Conservation (phyloP, 805 yeast genomes). For the Hanseniaspora mollemarum region DNA sequence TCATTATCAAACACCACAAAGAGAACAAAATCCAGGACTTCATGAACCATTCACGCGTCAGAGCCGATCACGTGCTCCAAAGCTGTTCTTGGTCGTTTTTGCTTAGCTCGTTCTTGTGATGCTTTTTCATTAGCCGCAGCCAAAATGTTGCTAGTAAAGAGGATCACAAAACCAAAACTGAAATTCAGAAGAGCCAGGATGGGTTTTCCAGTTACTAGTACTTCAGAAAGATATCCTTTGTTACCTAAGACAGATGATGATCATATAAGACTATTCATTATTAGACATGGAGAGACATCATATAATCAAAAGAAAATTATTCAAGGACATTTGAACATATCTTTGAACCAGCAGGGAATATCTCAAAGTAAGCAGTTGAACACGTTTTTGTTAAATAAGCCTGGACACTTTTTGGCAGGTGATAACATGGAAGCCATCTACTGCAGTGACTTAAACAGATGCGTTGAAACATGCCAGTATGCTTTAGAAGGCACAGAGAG, state of each 20-base stretch:
- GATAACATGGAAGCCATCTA: slow-evolving; percentile 28
- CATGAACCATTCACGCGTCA: too few species aligned
- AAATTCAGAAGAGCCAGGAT: slow-evolving; percentile 12
- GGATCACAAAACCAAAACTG: too few species aligned
- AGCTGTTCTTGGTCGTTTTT: too few species aligned
- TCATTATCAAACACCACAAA: too few species aligned
- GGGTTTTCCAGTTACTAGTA: slow-evolving; percentile 19
- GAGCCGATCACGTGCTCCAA: too few species aligned
- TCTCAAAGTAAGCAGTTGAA: slow-evolving; percentile 53
- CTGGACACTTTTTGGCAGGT: slow-evolving; percentile 24
- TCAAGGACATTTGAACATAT: slow-evolving; percentile 67
- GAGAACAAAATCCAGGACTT: too few species aligned
- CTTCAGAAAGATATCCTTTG: slow-evolving; percentile 18
- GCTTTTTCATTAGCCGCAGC: too few species aligned
- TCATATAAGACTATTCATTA: slow-evolving; percentile 43
- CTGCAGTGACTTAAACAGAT: slow-evolving; percentile 40
- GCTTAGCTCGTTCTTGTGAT: too few species aligned
- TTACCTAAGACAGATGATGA: slow-evolving; percentile 29
- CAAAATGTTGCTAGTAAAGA: too few species aligned
- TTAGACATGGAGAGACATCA: slow-evolving; percentile 79
- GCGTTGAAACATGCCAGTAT: slow-evolving; percentile 45
- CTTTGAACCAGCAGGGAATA: slow-evolving; percentile 49
- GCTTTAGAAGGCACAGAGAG: slow-evolving; percentile 29
- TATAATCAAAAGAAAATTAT: slow-evolving; percentile 56
- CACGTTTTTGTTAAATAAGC: slow-evolving; percentile 18